Evolutionary conservation across 2,329 filamentous ascomycete genomes (phyloP).

Genomic region (Nothomitra cinnamomea): DNA sequence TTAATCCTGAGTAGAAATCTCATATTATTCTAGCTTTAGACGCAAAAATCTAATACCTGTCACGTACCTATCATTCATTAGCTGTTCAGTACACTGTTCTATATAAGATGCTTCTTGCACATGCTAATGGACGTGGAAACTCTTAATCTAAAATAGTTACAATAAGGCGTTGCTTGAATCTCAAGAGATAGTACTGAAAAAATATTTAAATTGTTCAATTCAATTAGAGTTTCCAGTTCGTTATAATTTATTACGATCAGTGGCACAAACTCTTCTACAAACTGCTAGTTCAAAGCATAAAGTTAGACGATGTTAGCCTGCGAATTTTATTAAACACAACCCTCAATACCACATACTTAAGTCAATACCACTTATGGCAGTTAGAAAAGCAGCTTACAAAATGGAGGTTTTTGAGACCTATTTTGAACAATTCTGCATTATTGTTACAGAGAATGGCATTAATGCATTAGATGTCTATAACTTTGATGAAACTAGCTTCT

Average conservation of each 20-base stretch:
- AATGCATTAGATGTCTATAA: too few relatives aligned
- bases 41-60: neutral
- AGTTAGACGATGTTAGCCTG: constrained; percentile 5
- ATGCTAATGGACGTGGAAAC: neutral
- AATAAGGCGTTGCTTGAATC: neutral
- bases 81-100: neutral
- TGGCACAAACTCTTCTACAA: neutral
- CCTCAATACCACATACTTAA: constrained; percentile 6
- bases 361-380: neutral
- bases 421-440: constrained; percentile 6
- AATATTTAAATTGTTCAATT: neutral
- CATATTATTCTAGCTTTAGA: neutral
- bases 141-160: neutral
- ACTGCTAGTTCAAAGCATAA: neutral
- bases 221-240: neutral
- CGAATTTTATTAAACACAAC: constrained; percentile 5
- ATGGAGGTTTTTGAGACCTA: constrained; percentile 3
- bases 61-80: neutral
- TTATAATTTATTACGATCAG: neutral
- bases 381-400: constrained; percentile 4
- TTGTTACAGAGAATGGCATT: constrained; percentile 4
- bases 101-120: neutral
- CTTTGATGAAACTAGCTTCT: too few relatives aligned
- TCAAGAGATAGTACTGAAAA: neutral
- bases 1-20: neutral